Base-by-base conservation (phyloP, 768 basidiomycete species). In the Boletus pseudopeckii region DNA sequence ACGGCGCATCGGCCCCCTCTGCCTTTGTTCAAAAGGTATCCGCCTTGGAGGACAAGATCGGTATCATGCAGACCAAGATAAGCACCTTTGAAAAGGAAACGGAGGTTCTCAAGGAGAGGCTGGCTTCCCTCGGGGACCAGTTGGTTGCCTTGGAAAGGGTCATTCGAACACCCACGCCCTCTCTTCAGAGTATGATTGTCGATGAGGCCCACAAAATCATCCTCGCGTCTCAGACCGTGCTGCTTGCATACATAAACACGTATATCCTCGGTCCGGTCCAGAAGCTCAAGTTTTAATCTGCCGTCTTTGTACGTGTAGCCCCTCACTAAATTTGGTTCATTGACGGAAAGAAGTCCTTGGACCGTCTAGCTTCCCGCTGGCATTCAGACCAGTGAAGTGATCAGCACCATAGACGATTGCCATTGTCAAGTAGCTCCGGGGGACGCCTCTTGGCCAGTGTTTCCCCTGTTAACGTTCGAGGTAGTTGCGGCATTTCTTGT, bases 201-300 rank as follows among this genome's bases (percentile, higher is more conserved):
- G 37, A 58, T 47, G 45, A 52, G 28, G 20, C 9, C 34, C 50
- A 26, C 24, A 48, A 17, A 32, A 22, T 43, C 18, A 20, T 32
- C 33, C 26, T 46, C 32, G 32, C 24, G 7, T 47, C 49, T n/a
- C 43, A 24, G 26, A 36, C 58, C 24, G 5, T 39, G 39, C 11
- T 42, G 20, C 33, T 55, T 8, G 45, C 38, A n/a, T 39, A 46
- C 43, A 45, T 45, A 52, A 52, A 60, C 38, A 40, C 18, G 8
- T 52, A 45, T 40, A 30, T 59, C 53, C 47, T 60, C 24, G 47
- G 46, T 42, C 48, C 37, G 28, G 32, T 50, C 18, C 53, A 50
- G 36, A 52, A 52, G 50, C 32, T 33, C 41, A 36, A 48, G 33
- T 26, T 30, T 30, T 34, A 9, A 15, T 15, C 11, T 40, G 30